A percentile compares a stretch with the other conserved stretches of the same genome.
These are phyloP conservation scores for Purshia tridentata DNA, from an alignment of 306 rosid species.

Conservation along the genomic window DNA sequence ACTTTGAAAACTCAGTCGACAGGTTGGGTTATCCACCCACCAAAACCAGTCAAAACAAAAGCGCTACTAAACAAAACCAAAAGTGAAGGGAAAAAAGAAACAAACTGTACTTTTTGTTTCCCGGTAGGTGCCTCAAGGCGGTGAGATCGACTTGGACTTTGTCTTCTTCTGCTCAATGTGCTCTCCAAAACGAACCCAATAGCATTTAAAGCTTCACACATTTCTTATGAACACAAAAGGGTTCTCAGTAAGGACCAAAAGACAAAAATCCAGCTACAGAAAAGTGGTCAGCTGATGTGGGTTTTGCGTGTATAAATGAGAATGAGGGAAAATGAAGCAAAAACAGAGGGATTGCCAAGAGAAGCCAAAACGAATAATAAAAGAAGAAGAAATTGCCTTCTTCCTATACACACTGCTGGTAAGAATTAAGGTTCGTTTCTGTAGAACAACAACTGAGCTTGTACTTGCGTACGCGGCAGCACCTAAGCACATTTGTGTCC, in stretches of 20 bases:
- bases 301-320: background rate
- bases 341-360: background rate
- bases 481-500: too few relatives aligned
- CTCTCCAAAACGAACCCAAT: background rate
- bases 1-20: slow-evolving; percentile 5
- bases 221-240: background rate
- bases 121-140: slow-evolving; percentile 31
- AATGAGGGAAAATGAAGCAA: background rate
- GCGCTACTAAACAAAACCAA: background rate
- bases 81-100: slow-evolving; percentile 21
- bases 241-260: background rate
- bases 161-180: slow-evolving; percentile 18
- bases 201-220: background rate
- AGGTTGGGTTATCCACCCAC: slow-evolving; percentile 27
- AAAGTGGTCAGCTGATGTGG: background rate
- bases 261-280: background rate
- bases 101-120: slow-evolving; percentile 5
- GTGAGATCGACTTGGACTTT: slow-evolving; percentile 1
- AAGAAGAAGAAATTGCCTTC: background rate
- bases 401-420: background rate
- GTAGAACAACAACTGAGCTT: background rate
- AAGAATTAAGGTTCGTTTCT: background rate
- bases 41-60: slow-evolving; percentile 4
- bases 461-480: background rate
- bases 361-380: background rate